Evolutionary conservation across 495 filamentous ascomycete genomes (phyloP), one percentile per base, ranked within the genome.

Genomic region (Xylaria palmicola): DNA sequence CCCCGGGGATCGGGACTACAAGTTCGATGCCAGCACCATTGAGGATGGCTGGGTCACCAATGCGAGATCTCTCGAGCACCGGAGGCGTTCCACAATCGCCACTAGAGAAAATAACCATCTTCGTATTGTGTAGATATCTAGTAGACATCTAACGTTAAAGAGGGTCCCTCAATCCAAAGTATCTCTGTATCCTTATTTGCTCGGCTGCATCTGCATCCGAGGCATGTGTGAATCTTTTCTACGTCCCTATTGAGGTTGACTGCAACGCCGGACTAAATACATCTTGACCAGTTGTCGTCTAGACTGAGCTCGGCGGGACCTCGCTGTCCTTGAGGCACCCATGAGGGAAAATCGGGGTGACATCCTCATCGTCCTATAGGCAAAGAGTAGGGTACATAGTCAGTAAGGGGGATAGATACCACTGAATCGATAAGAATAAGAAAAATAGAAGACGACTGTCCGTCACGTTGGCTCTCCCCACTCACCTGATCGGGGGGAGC

Each of bases 11-110:
- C 1, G 36, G n/a, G 7, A 7, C 19, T 17, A 19, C 34, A 37
- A 22, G 1, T 6, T 3, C 6, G 6, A 53, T 24, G 19, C 49
- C 49, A 17, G 49, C 27, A 19, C 30, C 2, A 1, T 36, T 24
- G 2, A 53, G 19, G 12, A 74, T 13, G 3, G 60, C 41, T 0
- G 57, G 62, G 20, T 62, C 63, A 24, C 85, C 85, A 36, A 88
- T 68, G 8, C 86, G 84, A 0, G 86, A 88, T 0, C 83, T 74
- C 65, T 88, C 85, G 3, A 87, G 74, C 3, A 88, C 62, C 2
- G 70, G 64, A 8, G 86, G 82, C 0, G 85, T 77, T 6, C 78
- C 75, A 12, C 79, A 67, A 12, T 78, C 60, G 2, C 86, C 86
- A 9, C 77, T 77, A 3, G 83, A 82, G 2, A 85, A 52, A 44